Evolutionary conservation across 2,329 filamentous ascomycete species (phyloP), one percentile per base, ranked within the genome.

Genomic region (Clarireedia homoeocarpa): DNA sequence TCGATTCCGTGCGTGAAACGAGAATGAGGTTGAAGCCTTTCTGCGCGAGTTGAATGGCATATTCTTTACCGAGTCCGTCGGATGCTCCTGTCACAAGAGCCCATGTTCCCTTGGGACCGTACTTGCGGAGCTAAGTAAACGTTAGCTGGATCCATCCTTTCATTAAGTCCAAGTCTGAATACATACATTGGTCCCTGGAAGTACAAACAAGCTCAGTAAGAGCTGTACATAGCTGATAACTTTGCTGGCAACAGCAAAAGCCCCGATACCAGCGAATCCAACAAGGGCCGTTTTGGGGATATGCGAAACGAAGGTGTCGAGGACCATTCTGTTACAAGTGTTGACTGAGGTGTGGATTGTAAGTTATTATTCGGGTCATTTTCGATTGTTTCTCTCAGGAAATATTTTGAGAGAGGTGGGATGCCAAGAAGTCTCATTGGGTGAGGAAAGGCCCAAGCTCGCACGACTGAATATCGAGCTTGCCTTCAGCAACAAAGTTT

Each of bases 51-150:
- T 97, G 91, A 34, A 87, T 79, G 39, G 92, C 90, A 71, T 90
- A 99, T 75, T 99, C 94, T 74, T 96, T 97, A 70, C 94, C 94
- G 61, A 99, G 85, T 62, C 94, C 95, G 72, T 99, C 94, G 10
- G 91, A 96, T 51, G 92, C 94, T 61, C 94, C 94, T 26, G 94
- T 99, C 42, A 99, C 81, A 55, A 99, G 83, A 34, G 89, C 94
- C 91, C 92, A 99, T 57, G 87, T 91, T 60, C 92, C 92, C 67
- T 90, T 89, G 65, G 87, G 87, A 64, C 91, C 94, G 74, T 95
- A 97, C 64, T 87, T 90, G 65, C 85, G 85, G 57, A 99, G 84
- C 92, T 95, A 58, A 58, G 15, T n/a, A 26, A 6, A 42, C 7
- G 23, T 40, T 40, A 51, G 17, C 17, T 15, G 23, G 4, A 23